phyloP scores from a whole-genome alignment of 257 asterid genomes.

The Solanum microdontum region DNA sequence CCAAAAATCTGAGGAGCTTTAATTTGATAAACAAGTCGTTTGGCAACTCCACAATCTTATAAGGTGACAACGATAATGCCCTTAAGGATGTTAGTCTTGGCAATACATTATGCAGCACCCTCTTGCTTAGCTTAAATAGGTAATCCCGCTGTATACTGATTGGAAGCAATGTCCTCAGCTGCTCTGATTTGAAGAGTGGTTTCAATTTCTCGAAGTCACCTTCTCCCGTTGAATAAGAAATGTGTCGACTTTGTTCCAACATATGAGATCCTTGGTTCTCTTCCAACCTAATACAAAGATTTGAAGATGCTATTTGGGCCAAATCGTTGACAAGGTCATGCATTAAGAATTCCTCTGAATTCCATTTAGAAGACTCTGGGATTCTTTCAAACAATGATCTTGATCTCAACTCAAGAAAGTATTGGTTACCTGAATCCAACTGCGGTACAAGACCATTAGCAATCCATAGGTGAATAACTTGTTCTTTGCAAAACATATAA shows the following conservation, averaged over 20 bases:
- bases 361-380: not conserved
- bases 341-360: not conserved
- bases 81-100: not conserved
- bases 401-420: not conserved
- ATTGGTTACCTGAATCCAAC: not conserved
- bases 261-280: not conserved
- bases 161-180: constrained; percentile 2
- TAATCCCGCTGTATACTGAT: not conserved
- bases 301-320: not conserved
- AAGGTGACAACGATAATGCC: not conserved
- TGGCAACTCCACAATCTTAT: not conserved
- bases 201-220: not conserved
- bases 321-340: constrained; percentile 8
- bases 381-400: not conserved
- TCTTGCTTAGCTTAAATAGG: not conserved
- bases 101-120: not conserved
- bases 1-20: not conserved
- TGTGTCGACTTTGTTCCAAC: not conserved
- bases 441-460: not conserved
- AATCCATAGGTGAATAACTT: constrained; percentile 9
- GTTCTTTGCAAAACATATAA: not conserved
- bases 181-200: not conserved
- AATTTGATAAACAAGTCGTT: not conserved
- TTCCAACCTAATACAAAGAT: not conserved
- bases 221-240: not conserved